phyloP scores from a whole-genome alignment of 148 eudicot genomes.

The Diospyros kaki region DNA sequence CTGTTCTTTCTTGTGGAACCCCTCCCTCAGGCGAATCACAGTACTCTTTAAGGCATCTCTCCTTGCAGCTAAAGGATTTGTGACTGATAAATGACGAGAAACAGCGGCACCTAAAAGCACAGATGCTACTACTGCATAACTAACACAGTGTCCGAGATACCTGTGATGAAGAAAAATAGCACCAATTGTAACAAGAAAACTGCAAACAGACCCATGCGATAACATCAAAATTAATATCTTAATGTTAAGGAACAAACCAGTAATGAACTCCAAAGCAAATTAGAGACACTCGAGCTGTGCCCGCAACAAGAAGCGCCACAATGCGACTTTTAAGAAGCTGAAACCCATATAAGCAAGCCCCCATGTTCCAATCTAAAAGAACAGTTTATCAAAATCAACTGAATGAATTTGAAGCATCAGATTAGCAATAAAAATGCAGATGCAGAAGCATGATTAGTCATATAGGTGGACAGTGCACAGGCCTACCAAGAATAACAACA shows the following conservation, averaged over 20 bases:
- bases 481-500: slow-evolving; percentile 83
- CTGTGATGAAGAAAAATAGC: slow-evolving; percentile 29
- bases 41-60: slow-evolving; percentile 97
- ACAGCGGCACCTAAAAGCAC: slow-evolving; percentile 97
- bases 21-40: slow-evolving; percentile 91
- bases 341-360: slow-evolving; percentile 93
- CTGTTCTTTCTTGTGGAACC: slow-evolving; percentile 84
- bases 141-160: slow-evolving; percentile 94
- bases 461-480: neutral
- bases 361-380: slow-evolving; percentile 89
- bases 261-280: slow-evolving; percentile 98
- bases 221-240: neutral
- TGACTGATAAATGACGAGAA: slow-evolving; percentile 81
- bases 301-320: slow-evolving; percentile 87
- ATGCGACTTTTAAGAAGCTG: slow-evolving; percentile 85
- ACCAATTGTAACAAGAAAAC: slow-evolving; percentile 9
- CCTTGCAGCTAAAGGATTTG: slow-evolving; percentile 91
- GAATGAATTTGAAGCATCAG: neutral
- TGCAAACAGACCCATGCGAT: neutral
- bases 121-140: slow-evolving; percentile 95
- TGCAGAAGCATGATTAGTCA: slow-evolving; percentile 17
- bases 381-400: slow-evolving; percentile 6
- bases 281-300: slow-evolving; percentile 84
- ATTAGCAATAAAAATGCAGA: neutral
- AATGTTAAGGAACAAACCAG: slow-evolving; percentile 55